Base-by-base conservation (phyloP, 2,329 filamentous ascomycete genomes). In the Ophiocordyceps robertsii region DNA sequence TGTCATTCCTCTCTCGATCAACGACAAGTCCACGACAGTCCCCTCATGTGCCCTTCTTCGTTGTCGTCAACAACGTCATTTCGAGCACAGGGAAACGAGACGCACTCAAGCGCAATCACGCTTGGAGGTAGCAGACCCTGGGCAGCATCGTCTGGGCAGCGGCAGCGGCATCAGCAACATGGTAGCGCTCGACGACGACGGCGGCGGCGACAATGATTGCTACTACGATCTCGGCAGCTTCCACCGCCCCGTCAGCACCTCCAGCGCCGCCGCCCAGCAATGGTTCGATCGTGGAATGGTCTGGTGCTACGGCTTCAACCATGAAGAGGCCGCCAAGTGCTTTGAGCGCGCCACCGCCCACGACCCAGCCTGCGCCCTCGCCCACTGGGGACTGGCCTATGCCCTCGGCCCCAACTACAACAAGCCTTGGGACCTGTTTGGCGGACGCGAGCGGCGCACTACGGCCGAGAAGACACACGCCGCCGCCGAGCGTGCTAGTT, bases 281-380 rank as follows among this genome's bases (percentile, higher is more conserved):
- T 88, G 83, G 83, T 86, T 84, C 55, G 68, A 82, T 54, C 75
- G 81, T 11, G 83, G 81, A 3, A 62, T 88, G n/a, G 66, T 79
- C 19, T 88, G 83, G 83, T 71, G 68, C 37, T 88, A 82, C 56
- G 80, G 67, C 19, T 89, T 89, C 65, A 86, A 88, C 54, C 82
- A 87, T 53, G 79, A 82, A 49, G 83, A 87, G 56, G 73, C 80
- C 0, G 70, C 69, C 5, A 62, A 61, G 35, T 85, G 81, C 59
- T 85, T 84, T 51, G 63, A 77, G 50, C 62, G 64, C 9, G 78
- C 77, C n/a, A 69, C 76, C 29, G 56, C 58, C 1, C 54, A 64
- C 38, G 81, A 85, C 46, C 47, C 61, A 0, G 47, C 56, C 2
- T 82, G 75, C 44, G 69, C 72, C 29, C 76, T 84, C 66, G 79